Evolutionary conservation across 1,139 yeast species (phyloP), one percentile per base, ranked within the genome.

Genomic region (Taphrina deformans): DNA sequence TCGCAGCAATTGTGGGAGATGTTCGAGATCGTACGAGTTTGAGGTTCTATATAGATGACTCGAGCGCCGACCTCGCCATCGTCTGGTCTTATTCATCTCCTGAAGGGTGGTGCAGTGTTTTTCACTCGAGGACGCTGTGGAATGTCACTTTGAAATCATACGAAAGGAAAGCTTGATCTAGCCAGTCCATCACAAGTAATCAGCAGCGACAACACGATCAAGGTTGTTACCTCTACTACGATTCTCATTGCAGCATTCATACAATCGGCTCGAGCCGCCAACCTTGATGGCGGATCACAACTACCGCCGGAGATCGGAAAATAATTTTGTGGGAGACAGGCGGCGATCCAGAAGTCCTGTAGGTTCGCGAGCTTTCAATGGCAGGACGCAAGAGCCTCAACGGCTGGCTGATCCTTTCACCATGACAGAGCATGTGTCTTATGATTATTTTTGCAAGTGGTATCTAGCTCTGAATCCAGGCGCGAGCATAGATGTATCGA

Each of bases 361-460:
- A 16, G 38, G 12, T 12, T n/a, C 27, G 12, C 41, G 55, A 21
- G 35, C 16, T 7, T 31, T 24, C 33, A 21, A 27, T 21, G 44
- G 44, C 33, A 24, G 44, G 26, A 27, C 55, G 26, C 44, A 29
- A 24, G 55, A 51, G 26, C 46, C 61, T 12, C 35, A 29, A 14
- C 46, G 55, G 29, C 33, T 63, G 7, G 50, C 40, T n/a, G 68
- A 66, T 40, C 68, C 68, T 9, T 66, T 60, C 45, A 51, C 65
- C 1, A 44, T 56, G 38, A 53, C 40, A 24, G 51, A 52, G 41
- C 58, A 51, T 24, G 65, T 66, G 14, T 48, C 67, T n/a, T 66
- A 59, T 27, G 65, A 64, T 10, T 56, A 56, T 12, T 66, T 66
- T 38, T 55, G 60, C 24, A 55, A 62, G 1, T 66, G 68, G 68